phyloP scores from a whole-genome alignment of 805 yeast genomes.

The Starmerella bombicola region DNA sequence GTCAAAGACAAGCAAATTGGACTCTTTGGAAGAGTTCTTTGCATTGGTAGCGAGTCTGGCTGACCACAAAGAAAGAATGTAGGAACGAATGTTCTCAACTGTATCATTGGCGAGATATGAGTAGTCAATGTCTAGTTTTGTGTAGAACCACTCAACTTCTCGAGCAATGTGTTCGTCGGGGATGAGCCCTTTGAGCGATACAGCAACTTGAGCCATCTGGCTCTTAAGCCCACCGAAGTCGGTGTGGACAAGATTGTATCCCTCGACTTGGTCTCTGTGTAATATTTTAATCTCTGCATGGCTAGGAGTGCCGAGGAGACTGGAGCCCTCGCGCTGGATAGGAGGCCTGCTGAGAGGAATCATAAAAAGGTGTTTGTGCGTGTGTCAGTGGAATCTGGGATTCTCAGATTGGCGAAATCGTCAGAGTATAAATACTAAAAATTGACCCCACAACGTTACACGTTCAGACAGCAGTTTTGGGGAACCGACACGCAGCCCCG shows the following conservation, averaged over 20 bases:
- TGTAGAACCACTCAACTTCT: conserved; percentile 85
- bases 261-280: conserved; percentile 27
- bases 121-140: conserved; percentile 78
- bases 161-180: conserved; percentile 76
- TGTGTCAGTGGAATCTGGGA: too few species aligned
- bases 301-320: conserved; percentile 25
- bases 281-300: conserved; percentile 22
- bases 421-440: too few species aligned
- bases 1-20: conserved; percentile 61
- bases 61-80: conserved; percentile 79
- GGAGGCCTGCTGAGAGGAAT: conserved; percentile 7
- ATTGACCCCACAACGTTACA: too few species aligned
- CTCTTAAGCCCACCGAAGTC: conserved; percentile 69
- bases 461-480: too few species aligned
- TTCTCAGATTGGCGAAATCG: too few species aligned
- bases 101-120: conserved; percentile 80
- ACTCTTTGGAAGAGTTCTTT: conserved; percentile 31
- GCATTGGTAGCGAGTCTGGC: conserved; percentile 86
- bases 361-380: too few species aligned
- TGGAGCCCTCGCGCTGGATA: conserved; percentile 13
- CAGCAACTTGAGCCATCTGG: conserved; percentile 71
- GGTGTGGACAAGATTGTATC: conserved; percentile 47
- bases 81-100: conserved; percentile 65
- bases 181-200: conserved; percentile 76
- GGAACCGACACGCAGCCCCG: too few species aligned